phyloP scores from a whole-genome alignment of 1,139 yeast species.

The Hemisphaericaspora subhashii region DNA sequence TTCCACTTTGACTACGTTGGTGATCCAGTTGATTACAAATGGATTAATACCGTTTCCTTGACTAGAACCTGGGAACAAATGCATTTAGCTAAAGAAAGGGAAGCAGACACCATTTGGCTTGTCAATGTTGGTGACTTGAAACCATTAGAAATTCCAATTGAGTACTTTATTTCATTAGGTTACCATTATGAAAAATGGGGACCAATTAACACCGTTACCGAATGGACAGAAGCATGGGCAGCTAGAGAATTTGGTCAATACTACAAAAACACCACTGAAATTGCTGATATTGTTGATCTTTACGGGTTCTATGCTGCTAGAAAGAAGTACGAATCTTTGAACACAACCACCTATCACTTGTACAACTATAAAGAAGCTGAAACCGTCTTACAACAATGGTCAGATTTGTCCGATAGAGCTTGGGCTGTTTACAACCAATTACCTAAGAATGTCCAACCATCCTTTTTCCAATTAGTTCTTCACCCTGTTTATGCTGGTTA shows the following conservation, averaged over 20 bases:
- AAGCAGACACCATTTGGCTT: constrained; percentile 16
- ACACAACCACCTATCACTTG: constrained; percentile 15
- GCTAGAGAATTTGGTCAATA: constrained; percentile 15
- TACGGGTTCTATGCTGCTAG: constrained; percentile 17
- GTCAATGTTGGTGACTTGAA: constrained; percentile 20
- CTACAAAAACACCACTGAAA: constrained; percentile 13
- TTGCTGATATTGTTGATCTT: constrained; percentile 17
- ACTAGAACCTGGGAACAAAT: constrained; percentile 18
- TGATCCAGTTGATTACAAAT: constrained; percentile 18
- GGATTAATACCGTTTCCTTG: constrained; percentile 18
- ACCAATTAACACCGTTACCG: constrained; percentile 10
- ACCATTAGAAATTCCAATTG: constrained; percentile 17
- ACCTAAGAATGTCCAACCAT: constrained; percentile 15
- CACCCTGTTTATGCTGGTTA: constrained; percentile 18
- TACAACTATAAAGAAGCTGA: constrained; percentile 18
- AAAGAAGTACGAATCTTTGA: constrained; percentile 16
- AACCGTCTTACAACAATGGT: constrained; percentile 15
- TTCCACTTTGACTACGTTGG: constrained; percentile 21
- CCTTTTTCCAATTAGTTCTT: constrained; percentile 16
- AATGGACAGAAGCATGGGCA: constrained; percentile 17
- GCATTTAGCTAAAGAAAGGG: constrained; percentile 15
- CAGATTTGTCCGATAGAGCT: constrained; percentile 15
- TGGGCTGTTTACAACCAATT: constrained; percentile 17
- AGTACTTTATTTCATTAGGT: constrained; percentile 17
- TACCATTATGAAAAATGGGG: constrained; percentile 18